Evolutionary conservation across 2,329 filamentous ascomycete genomes (phyloP).

Genomic region (Diaporthe sp.): DNA sequence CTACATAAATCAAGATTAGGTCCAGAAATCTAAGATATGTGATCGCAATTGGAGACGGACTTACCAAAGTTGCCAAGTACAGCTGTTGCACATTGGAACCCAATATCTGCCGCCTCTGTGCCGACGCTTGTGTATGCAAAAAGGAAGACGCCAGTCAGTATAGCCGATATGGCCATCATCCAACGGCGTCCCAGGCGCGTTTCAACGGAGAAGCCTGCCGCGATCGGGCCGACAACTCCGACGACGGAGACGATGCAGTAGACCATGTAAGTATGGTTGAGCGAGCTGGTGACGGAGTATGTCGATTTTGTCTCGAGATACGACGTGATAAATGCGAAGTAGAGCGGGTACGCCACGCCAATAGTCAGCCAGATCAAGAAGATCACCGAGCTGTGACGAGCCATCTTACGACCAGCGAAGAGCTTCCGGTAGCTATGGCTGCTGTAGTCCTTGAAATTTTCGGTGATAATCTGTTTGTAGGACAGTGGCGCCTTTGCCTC

Average conservation of each 20-base stretch:
- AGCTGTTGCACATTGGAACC: slow-evolving; percentile 57
- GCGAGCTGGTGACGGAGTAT: slow-evolving; percentile 43
- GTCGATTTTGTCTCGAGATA: slow-evolving; percentile 56
- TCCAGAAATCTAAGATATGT: neutral
- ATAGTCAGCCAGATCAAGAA: slow-evolving; percentile 59
- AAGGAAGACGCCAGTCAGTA: slow-evolving; percentile 59
- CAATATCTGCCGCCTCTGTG: slow-evolving; percentile 52
- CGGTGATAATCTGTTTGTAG: slow-evolving; percentile 40
- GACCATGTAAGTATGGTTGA: slow-evolving; percentile 51
- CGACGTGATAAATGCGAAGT: slow-evolving; percentile 60
- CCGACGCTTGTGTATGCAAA: slow-evolving; percentile 58
- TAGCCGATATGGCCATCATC: slow-evolving; percentile 59
- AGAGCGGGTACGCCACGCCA: slow-evolving; percentile 61
- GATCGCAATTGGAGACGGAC: slow-evolving; percentile 20
- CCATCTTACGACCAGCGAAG: slow-evolving; percentile 49
- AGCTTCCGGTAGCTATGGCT: slow-evolving; percentile 48
- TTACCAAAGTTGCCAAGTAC: slow-evolving; percentile 58
- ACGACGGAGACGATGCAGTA: slow-evolving; percentile 54
- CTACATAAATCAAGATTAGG: slow-evolving; percentile 39
- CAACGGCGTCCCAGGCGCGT: slow-evolving; percentile 56
- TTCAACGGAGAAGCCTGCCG: slow-evolving; percentile 55
- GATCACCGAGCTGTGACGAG: slow-evolving; percentile 51
- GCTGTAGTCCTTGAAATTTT: slow-evolving; percentile 47
- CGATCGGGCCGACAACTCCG: slow-evolving; percentile 55
- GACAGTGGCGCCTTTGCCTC: slow-evolving; percentile 28